These are phyloP conservation scores for Tolypocladium sp. DNA, from an alignment of 2,329 filamentous ascomycete species.

Conservation along the genomic window DNA sequence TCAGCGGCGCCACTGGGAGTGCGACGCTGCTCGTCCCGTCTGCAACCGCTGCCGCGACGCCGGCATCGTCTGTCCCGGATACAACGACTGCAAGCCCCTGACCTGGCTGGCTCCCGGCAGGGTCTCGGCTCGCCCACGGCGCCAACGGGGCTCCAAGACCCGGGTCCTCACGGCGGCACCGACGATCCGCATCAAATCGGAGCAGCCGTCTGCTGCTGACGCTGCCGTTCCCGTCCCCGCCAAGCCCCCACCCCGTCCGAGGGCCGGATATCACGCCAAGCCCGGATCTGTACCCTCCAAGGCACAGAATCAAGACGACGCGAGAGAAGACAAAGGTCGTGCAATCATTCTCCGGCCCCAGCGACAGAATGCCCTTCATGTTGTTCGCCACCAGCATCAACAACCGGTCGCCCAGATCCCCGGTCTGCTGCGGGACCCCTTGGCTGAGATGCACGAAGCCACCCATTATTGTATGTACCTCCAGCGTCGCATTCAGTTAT, in stretches of 20 bases:
- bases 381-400: background rate
- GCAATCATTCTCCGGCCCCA: background rate
- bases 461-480: background rate
- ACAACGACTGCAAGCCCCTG: conserved; percentile 25
- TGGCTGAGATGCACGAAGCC: background rate
- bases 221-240: background rate
- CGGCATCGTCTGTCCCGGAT: conserved; percentile 28
- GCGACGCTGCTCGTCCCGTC: conserved; percentile 23
- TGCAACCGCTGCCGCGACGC: conserved; percentile 25
- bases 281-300: background rate
- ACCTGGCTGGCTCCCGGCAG: conserved; percentile 29
- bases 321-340: too few relatives aligned
- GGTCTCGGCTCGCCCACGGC: conserved; percentile 19
- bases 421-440: background rate
- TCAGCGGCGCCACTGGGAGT: conserved; percentile 28
- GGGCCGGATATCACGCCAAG: background rate
- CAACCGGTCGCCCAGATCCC: background rate
- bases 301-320: background rate
- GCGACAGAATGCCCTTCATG: background rate
- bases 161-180: background rate
- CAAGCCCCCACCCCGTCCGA: background rate
- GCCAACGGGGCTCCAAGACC: background rate
- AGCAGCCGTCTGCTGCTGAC: background rate
- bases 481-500: background rate
- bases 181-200: background rate